Percentiles rank a stretch among this genome's conserved stretches.
phyloP scores from a whole-genome alignment of 805 yeast species.

The Saccharomyces cerevisiae region DNA sequence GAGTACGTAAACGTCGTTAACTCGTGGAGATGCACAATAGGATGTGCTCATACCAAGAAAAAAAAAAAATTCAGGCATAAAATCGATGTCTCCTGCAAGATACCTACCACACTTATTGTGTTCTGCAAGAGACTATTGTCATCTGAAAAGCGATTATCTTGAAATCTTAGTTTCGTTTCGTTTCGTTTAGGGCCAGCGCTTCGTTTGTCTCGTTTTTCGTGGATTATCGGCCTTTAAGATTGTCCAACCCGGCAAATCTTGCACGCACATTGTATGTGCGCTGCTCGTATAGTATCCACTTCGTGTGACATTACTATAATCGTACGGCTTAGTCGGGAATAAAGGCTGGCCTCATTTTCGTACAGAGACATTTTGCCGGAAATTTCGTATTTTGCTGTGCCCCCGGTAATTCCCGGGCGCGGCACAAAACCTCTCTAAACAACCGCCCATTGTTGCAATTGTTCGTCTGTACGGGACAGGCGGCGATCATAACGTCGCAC shows the following conservation, averaged over 20 bases:
- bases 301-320: background rate
- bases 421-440: background rate
- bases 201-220: background rate
- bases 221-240: background rate
- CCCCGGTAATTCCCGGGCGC: background rate
- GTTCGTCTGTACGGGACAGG: background rate
- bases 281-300: background rate
- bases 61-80: background rate
- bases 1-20: background rate
- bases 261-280: background rate
- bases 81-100: background rate
- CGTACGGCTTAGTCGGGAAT: background rate
- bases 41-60: background rate
- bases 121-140: background rate
- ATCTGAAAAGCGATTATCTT: background rate
- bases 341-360: background rate
- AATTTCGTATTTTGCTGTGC: background rate
- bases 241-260: background rate
- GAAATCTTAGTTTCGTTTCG: background rate
- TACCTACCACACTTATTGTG: background rate
- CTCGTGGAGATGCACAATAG: background rate
- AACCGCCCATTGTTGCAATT: background rate
- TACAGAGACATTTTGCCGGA: background rate
- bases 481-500: background rate
- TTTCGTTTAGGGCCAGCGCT: background rate